Evolutionary conservation across 441 rosid genomes (phyloP).

Genomic region (Metrosideros polymorpha): DNA sequence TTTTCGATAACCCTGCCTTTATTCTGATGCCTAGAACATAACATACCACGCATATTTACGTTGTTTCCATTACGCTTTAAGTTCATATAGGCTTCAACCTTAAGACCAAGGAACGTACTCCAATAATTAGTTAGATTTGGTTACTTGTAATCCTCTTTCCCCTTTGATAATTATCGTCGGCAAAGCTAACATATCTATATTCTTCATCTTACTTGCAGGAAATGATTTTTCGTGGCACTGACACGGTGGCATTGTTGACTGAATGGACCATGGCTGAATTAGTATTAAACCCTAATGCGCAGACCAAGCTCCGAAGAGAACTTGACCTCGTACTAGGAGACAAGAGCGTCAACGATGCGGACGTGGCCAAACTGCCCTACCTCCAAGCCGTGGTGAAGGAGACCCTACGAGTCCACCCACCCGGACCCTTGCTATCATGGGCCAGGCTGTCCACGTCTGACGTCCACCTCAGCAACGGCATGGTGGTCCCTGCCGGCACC

Average conservation of each 20-base stretch:
- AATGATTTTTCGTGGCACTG: slow-evolving; percentile 41
- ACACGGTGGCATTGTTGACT: slow-evolving; percentile 30
- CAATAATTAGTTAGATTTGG: background rate
- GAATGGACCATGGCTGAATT: slow-evolving; percentile 41
- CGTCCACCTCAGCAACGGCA: slow-evolving; percentile 34
- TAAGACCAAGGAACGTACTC: background rate
- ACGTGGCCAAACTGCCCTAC: slow-evolving; percentile 16
- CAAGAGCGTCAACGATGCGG: slow-evolving; percentile 10
- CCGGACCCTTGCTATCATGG: slow-evolving; percentile 41
- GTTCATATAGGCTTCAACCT: background rate
- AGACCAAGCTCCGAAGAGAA: slow-evolving; percentile 13
- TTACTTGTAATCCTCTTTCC: background rate
- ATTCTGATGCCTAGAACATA: background rate
- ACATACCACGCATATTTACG: background rate
- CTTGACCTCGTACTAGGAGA: slow-evolving; percentile 1
- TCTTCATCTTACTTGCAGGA: slow-evolving; percentile 16
- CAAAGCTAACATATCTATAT: background rate
- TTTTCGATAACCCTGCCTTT: background rate
- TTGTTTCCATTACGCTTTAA: background rate
- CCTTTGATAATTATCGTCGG: background rate
- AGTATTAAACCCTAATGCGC: slow-evolving; percentile 21
- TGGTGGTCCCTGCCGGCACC: slow-evolving; percentile 33
- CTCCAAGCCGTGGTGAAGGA: slow-evolving; percentile 34
- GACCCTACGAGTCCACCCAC: slow-evolving; percentile 33
- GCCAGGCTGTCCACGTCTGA: slow-evolving; percentile 29